Evolutionary conservation across 2,329 filamentous ascomycete genomes (phyloP), one percentile per base, ranked within the genome.

Genomic region (Hypoxylon sp.): DNA sequence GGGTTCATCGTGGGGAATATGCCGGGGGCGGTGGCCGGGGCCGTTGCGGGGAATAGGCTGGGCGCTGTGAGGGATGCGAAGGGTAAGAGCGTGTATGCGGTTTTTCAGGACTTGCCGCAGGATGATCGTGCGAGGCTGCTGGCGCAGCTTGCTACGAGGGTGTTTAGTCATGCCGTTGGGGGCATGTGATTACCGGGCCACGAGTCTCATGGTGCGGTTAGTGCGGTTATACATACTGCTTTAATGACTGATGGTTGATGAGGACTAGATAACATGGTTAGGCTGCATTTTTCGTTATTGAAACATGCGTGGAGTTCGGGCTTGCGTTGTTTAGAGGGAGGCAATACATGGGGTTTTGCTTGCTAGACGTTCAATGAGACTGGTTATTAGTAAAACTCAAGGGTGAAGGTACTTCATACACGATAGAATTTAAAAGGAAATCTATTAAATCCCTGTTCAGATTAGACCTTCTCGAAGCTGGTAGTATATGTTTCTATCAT

Each of bases 1-100:
- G 96, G 96, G 0, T 98, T 98, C 78, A 99, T 99, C 71, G 87
- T 98, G 25, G 96, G 91, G 27, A 98, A 98, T 77, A 88, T 97
- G 51, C 92, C 95, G 0, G 96, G 96, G 0, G 86, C 95, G 74
- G 79, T 98, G 37, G 95, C 95, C 0, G 96, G 96, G 2, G 93
- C 93, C 2, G 94, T 97, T 2, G 95, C 94, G 0, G 96, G 96
- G 9, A 98, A 97, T 80, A 82, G 94, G 54, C 81, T 98, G n/a
- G 96, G 96, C 0, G 92, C 93, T 5, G 88, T 99, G 19, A 85
- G 96, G 61, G 96, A 99, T 80, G 89, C 91, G 30, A 94, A 90
- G 80, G 94, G 94, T 21, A 98, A 97, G 89, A 97, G 93, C 76
- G 96, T 99, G 5, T 98, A 96, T 79, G 85, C 89, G 27, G 96